Evolutionary conservation across 805 yeast species (phyloP), one percentile per base, ranked within the genome.

Genomic region (Scheffersomyces lignosus): DNA sequence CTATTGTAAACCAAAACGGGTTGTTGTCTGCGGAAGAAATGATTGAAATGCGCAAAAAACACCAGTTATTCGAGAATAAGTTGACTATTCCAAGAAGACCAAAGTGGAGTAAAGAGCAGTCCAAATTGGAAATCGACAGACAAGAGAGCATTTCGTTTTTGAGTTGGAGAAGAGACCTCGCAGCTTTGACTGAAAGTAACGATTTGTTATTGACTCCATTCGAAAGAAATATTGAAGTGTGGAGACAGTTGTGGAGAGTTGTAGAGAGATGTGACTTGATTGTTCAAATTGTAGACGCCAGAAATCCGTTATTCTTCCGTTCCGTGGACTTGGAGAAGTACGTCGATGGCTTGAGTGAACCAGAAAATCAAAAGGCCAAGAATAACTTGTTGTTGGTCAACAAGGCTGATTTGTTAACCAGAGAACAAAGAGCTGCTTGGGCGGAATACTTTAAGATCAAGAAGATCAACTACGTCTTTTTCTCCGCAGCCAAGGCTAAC

Each of bases 211-310:
- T 93, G 58, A 93, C 99, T 0, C 99, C 99, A 4, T 93, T 91
- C 57, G 99, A 93, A 69, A 80, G 99, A 69, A 93, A 93, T 60
- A 71, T 93, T 46, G 96, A 91, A 71, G 97, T 93, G 40, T 93
- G 99, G 99, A 81, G 93, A 58, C 99, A 93, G 65, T 70, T 93
- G 47, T 93, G 99, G 99, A 78, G 99, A 66, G 99, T 93, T 29
- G 86, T 89, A 16, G 99, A 93, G 62, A 79, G 98, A 56, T 87
- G 93, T 16, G 96, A 91, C 61, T 72, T 93, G 51, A 80, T 93
- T 27, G 97, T 93, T 4, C 99, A 93, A 60, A 93, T 93, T 68
- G 98, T 93, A 18, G 99, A 93, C 67, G 98, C 97, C 9, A 77
- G 99, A 64, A 89, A 87, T 57, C 99, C 99, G 4, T 65, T 90